These are phyloP conservation scores for Coemansia sp. DNA, from an alignment of 192 early-diverging fungal genomes.

Conservation along the genomic window DNA sequence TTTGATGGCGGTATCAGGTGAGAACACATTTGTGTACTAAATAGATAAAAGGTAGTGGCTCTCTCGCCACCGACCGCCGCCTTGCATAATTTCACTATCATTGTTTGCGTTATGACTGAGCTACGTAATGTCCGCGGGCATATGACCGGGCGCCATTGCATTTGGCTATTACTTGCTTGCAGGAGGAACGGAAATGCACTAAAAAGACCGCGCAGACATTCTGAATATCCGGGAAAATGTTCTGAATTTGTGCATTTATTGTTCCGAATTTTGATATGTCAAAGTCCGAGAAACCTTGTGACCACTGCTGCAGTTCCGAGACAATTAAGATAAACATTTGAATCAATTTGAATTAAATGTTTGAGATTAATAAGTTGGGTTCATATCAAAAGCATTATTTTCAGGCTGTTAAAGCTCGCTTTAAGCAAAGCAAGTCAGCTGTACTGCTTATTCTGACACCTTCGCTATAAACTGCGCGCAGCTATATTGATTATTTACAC, in stretches of 20 bases:
- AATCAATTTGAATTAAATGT: constrained; percentile 1
- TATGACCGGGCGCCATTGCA: background rate
- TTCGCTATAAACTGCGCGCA: too few relatives aligned
- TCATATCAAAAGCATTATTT: background rate
- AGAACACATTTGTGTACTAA: too few relatives aligned
- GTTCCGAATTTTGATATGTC: background rate
- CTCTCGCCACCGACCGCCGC: too few relatives aligned
- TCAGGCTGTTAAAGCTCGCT: too few relatives aligned
- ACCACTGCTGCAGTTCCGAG: background rate
- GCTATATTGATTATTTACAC: too few relatives aligned
- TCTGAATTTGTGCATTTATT: background rate
- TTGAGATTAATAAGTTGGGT: background rate
- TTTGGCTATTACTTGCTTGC: background rate
- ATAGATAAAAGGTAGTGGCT: too few relatives aligned
- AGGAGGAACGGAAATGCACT: too few relatives aligned
- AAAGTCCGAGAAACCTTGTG: background rate
- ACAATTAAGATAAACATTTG: background rate
- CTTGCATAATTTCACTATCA: too few relatives aligned
- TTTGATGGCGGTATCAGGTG: too few relatives aligned
- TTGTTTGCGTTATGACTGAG: background rate
- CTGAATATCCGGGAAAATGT: background rate
- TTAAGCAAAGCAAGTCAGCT: too few relatives aligned
- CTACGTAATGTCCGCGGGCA: background rate
- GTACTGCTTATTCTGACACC: too few relatives aligned
- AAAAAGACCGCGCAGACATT: background rate